phyloP scores from a whole-genome alignment of 805 yeast species.

The Candida easanensis region DNA sequence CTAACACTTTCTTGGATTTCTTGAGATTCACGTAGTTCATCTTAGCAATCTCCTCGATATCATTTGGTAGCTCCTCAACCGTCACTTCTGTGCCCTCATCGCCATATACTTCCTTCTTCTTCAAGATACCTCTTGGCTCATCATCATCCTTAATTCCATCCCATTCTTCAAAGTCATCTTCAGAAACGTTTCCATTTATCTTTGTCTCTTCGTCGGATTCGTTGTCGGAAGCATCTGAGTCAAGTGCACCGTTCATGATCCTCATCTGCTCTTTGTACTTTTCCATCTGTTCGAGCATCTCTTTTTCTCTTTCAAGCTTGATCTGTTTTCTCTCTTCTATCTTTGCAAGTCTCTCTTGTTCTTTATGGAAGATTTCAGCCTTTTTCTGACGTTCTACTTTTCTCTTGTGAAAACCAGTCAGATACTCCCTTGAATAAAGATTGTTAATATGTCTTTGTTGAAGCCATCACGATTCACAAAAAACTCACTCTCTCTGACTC shows the following conservation, averaged over 20 bases:
- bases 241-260: slow-evolving; percentile 24
- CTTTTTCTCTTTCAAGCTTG: slow-evolving; percentile 68
- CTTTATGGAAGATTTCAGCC: slow-evolving; percentile 73
- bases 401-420: slow-evolving; percentile 95
- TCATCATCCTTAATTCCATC: slow-evolving; percentile 35
- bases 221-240: slow-evolving; percentile 19
- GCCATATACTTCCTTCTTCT: slow-evolving; percentile 28
- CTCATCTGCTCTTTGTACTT: slow-evolving; percentile 49
- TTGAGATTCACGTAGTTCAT: slow-evolving; percentile 70
- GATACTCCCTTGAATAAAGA: slow-evolving; percentile 50
- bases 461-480: neutral
- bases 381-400: slow-evolving; percentile 84
- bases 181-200: slow-evolving; percentile 25
- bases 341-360: slow-evolving; percentile 68
- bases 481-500: slow-evolving; percentile 54
- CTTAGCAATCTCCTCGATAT: slow-evolving; percentile 59
- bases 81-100: slow-evolving; percentile 43
- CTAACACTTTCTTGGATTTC: slow-evolving; percentile 65
- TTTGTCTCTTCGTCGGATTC: slow-evolving; percentile 26
- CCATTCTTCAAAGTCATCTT: slow-evolving; percentile 34
- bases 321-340: slow-evolving; percentile 70
- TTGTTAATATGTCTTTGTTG: neutral
- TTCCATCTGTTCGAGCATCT: slow-evolving; percentile 60
- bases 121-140: slow-evolving; percentile 25
- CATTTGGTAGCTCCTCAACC: slow-evolving; percentile 45